Base-by-base conservation (phyloP, 2,329 filamentous ascomycete genomes). In the Hypoxylon sp. region DNA sequence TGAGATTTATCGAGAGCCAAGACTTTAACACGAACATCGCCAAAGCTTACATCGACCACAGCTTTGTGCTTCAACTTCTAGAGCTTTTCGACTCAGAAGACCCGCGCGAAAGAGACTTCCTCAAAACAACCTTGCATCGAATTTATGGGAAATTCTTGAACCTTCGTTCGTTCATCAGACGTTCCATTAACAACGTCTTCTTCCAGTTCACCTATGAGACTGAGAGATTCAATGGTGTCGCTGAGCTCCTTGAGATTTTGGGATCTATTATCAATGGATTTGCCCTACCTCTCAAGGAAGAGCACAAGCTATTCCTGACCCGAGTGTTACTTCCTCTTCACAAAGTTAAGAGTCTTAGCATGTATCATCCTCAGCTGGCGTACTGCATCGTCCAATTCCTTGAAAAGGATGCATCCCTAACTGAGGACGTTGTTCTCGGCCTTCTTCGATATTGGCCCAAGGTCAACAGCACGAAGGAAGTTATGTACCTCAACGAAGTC, bases 1-100 rank as follows among this genome's bases (percentile, higher is more conserved):
- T 99, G 69, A 89, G 96, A 66, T 99, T 99, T 82, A 99, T 99
- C 74, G 96, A 99, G 81, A 98, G 96, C 81, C 96, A 98, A 80
- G 96, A 99, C 80, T 99, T 99, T 87, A 99, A 98, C 84, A 99
- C 96, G 73, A 99, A 99, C 82, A 98, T 98, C 76, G 96, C 96
- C 73, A 99, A 99, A 83, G 92, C 94, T 68, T 98, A 97, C 80
- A 99, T 99, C 79, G 96, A 99, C 78, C 96, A 99, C 80, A 93
- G 93, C 79, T 99, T 99, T 78, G 96, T 99, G 49, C 87, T 99
- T 67, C 94, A 97, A 84, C 86, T 99, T 67, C 88, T 99, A n/a
- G 96, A 99, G 80, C 85, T 99, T 21, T 99, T 99, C 79, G 96
- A 99, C 79, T 99, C 96, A 0, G 96, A 99, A 82, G 96, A 99